Base-by-base conservation (phyloP, 2,329 filamentous ascomycete species). In the Chaetoscypha palmicola region DNA sequence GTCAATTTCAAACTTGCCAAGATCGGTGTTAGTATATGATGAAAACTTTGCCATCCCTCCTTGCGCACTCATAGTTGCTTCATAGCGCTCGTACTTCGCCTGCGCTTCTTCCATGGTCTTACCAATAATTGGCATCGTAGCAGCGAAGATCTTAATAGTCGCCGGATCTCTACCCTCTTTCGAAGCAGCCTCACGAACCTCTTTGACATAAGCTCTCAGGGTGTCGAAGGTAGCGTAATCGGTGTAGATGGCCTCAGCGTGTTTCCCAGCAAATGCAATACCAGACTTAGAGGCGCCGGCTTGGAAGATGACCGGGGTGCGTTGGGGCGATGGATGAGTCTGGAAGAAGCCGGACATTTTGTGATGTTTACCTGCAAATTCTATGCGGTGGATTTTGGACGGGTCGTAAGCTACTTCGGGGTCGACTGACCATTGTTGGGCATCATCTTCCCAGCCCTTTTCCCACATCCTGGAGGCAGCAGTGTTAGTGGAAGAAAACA, bases 81-180 rank as follows among this genome's bases (percentile, higher is more conserved):
- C 12, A 7, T 7, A 7, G 7, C 24, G 7, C 7, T 28, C 7
- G 24, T 28, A 28, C 24, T 86, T 86, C 3, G 69, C 73, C 47
- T 71, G 64, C 0, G 83, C 83, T 58, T 85, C 81, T 45, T 79
- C 77, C 48, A 82, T 73, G 0, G 81, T 86, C 12, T 60, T 65
- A 0, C 81, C 83, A 0, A 86, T 62, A 7, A 87, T 74, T 0
- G 81, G 76, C 9, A 77, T 82, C 2, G 85, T 71, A 20, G 83
- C 0, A 79, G 34, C 79, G 0, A 86, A 67, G 21, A 86, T 77
- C 61, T 86, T 86, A 59, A 87, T 77, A 44, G 68, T 72, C 5
- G 56, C 62, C 0, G 74, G 72, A 55, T 85, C 73, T 2, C 83
- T 68, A 0, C 79, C 79, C 33, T 71, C 49, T 1, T 66, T 7